Evolutionary conservation across 1,284 basidiomycete genomes (phyloP), one percentile per base, ranked within the genome.

Genomic region (Nidula niveotomentosa): DNA sequence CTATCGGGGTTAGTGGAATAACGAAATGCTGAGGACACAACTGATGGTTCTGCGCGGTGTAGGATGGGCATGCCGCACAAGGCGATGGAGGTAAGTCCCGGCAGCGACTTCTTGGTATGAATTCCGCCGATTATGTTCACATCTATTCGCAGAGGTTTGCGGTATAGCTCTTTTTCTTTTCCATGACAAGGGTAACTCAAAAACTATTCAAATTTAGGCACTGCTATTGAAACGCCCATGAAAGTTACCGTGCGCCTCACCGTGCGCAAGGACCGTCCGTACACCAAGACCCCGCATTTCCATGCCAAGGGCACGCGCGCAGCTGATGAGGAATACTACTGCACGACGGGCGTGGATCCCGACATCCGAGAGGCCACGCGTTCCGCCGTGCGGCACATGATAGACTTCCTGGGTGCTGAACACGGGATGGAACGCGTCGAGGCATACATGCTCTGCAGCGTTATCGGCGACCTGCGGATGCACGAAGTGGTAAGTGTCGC

Each of bases 51-150:
- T 36, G 41, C 36, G 30, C 35, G 10, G 46, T 51, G 10, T 54
- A 85, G 83, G 84, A 86, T 56, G 84, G 84, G 0, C 84, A 86
- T 66, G 84, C 82, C 6, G 83, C 80, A 2, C 84, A 85, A 68
- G 84, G 84, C 6, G 84, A 86, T 60, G 84, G 84, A 65, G 84
- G 84, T 82, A 57, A 58, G 75, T 68, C n/a, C 48, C 49, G 15
- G 1, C 2, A 13, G 15, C 15, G 54, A 13, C 17, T 3, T 49
- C 9, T 50, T 15, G 30, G 33, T 46, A 43, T 41, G 57, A 45
- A 37, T 59, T 37, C 49, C 51, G 33, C 36, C 23, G 48, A 41
- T 5, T 13, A 41, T 41, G 39, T 17, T 6, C 4, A 30, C 36
- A 15, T 44, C 39, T 15, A 52, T 51, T 48, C 44, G 15, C 56